These are phyloP conservation scores for Collariella sp. DNA, from an alignment of 495 filamentous ascomycete species.

Conservation along the genomic window DNA sequence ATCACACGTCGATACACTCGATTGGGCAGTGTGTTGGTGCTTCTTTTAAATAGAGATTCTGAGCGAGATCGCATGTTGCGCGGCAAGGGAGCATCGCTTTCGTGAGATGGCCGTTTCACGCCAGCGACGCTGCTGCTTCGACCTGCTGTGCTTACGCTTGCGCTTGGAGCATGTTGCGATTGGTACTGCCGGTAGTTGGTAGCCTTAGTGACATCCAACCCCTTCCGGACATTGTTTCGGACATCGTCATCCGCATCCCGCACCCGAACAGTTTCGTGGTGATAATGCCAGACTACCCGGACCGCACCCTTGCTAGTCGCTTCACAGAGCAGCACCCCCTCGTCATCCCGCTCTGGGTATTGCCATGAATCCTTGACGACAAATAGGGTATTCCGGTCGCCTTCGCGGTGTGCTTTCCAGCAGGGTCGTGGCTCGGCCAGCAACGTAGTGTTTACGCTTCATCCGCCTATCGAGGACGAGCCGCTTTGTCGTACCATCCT, in stretches of 20 bases:
- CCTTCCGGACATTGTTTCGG: no score
- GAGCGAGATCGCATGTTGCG: constrained; percentile 32
- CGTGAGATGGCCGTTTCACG: constrained; percentile 30
- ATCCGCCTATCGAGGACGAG: no score
- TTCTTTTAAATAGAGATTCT: constrained; percentile 19
- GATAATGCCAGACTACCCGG: no score
- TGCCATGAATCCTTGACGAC: constrained; percentile 47
- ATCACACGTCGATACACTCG: no score
- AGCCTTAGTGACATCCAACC: no score
- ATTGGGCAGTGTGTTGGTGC: not conserved
- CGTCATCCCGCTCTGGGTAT: constrained; percentile 37
- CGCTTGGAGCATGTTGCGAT: no score
- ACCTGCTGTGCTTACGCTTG: not conserved
- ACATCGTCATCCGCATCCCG: no score
- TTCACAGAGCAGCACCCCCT: no score
- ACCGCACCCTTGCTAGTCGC: no score
- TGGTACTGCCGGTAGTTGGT: no score
- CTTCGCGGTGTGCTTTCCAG: constrained; percentile 38
- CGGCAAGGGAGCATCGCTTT: constrained; percentile 24
- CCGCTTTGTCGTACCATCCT: constrained; percentile 28
- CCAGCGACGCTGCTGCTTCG: not conserved
- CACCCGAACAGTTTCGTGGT: no score
- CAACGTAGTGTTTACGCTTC: constrained; percentile 27
- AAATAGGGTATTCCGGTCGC: constrained; percentile 28
- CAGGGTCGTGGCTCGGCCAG: constrained; percentile 40